A percentile compares a stretch with the other conserved stretches of the same genome.
phyloP scores from a whole-genome alignment of 2,329 filamentous ascomycete genomes.

The Fonsecaea monophora region DNA sequence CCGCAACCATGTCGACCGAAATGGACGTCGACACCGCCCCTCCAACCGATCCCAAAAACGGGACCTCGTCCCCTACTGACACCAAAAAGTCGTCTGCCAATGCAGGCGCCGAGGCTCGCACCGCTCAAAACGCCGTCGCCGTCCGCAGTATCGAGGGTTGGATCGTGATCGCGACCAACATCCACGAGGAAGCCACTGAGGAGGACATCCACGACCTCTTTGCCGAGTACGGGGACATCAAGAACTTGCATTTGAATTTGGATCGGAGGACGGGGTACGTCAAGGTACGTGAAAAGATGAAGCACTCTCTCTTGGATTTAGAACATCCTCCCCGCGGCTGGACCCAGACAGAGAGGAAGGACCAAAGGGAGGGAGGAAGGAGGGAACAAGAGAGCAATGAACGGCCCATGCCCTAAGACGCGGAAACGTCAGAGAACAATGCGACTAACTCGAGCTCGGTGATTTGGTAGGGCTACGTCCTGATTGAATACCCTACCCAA shows the following conservation, averaged over 20 bases:
- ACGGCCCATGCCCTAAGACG: background rate
- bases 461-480: constrained; percentile 64
- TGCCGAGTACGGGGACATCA: constrained; percentile 70
- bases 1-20: constrained; percentile 50
- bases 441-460: background rate
- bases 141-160: constrained; percentile 73
- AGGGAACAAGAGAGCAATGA: background rate
- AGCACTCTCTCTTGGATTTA: too few relatives aligned
- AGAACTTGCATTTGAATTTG: constrained; percentile 71
- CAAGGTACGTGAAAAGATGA: constrained; percentile 57
- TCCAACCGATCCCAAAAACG: constrained; percentile 38
- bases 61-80: constrained; percentile 24
- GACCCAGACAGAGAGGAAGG: background rate
- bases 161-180: constrained; percentile 73
- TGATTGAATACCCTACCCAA: constrained; percentile 70
- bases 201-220: constrained; percentile 71
- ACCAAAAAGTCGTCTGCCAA: constrained; percentile 24
- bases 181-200: constrained; percentile 72
- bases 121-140: constrained; percentile 57
- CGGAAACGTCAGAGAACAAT: background rate
- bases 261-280: constrained; percentile 71
- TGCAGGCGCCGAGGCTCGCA: constrained; percentile 51
- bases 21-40: constrained; percentile 54
- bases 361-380: background rate
- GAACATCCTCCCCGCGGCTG: too few relatives aligned